phyloP scores from a whole-genome alignment of 1,139 yeast genomes.

The Meyerozyma athensensis region DNA sequence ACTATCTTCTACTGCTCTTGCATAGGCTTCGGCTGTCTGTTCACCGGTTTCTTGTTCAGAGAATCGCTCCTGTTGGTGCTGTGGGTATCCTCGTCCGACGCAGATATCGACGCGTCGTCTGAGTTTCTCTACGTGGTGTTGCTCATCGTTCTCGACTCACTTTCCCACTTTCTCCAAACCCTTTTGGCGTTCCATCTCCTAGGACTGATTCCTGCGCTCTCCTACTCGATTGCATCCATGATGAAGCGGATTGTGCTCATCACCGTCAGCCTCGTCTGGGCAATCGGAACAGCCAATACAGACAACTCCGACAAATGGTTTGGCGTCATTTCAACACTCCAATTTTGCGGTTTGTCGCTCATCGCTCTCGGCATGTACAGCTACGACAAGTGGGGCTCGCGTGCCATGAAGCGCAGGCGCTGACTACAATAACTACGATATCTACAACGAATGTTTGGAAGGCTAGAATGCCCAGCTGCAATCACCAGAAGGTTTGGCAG shows the following conservation, averaged over 20 bases:
- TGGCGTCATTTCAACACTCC: constrained; percentile 26
- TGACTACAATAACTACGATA: neutral
- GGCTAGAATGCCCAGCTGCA: constrained; percentile 43
- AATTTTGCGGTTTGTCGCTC: constrained; percentile 25
- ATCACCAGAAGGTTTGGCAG: constrained; percentile 17
- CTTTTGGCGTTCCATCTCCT: constrained; percentile 33
- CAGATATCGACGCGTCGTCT: constrained; percentile 17
- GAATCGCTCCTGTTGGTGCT: constrained; percentile 21
- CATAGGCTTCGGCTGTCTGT: constrained; percentile 30
- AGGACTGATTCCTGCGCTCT: constrained; percentile 37
- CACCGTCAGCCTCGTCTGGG: constrained; percentile 28
- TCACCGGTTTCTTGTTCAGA: constrained; percentile 27
- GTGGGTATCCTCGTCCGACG: constrained; percentile 11
- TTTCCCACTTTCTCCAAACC: constrained; percentile 35
- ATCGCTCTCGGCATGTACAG: constrained; percentile 35
- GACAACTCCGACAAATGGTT: constrained; percentile 16
- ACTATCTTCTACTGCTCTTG: constrained; percentile 34
- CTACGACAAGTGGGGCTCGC: constrained; percentile 40
- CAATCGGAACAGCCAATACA: constrained; percentile 15
- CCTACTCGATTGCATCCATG: constrained; percentile 41
- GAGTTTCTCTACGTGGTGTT: constrained; percentile 21
- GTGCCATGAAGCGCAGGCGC: constrained; percentile 1
- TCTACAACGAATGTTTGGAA: constrained; percentile 36
- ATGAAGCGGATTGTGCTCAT: constrained; percentile 39
- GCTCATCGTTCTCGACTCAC: constrained; percentile 26